Percentiles rank a stretch among this genome's conserved stretches.
These are phyloP conservation scores for Lanzia echinophila DNA, from an alignment of 2,329 filamentous ascomycete genomes.

Conservation along the genomic window DNA sequence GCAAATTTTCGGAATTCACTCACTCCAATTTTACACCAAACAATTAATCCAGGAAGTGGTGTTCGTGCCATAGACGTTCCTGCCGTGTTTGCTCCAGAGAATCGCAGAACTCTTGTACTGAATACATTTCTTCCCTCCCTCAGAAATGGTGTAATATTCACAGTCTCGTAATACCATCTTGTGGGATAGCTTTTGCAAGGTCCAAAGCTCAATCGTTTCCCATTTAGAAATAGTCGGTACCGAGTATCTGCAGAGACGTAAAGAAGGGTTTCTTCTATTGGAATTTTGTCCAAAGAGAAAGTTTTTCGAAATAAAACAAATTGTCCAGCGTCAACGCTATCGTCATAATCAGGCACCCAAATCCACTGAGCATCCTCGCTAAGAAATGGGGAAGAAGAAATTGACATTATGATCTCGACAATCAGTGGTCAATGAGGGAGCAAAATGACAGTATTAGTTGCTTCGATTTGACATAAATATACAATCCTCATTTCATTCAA, in stretches of 20 bases:
- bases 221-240: not conserved
- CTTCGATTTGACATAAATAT: too few species aligned
- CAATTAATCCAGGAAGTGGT: not conserved
- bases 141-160: not conserved
- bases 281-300: not conserved
- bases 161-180: constrained; percentile 1
- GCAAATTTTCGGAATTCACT: not conserved
- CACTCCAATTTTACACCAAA: constrained; percentile 1
- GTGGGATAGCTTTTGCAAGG: constrained; percentile 2
- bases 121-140: not conserved
- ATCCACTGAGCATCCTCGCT: not conserved
- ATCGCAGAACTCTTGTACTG: not conserved
- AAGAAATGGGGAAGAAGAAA: not conserved
- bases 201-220: constrained; percentile 1
- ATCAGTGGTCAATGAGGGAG: too few species aligned
- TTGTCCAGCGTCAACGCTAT: not conserved
- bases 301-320: not conserved
- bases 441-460: too few species aligned
- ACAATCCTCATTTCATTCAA: too few species aligned
- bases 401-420: not conserved
- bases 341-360: not conserved
- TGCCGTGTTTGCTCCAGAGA: not conserved
- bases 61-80: not conserved
- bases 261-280: not conserved
- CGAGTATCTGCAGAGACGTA: not conserved